These are phyloP conservation scores for Aphanocladium album DNA, from an alignment of 2,329 filamentous ascomycete species.

Conservation along the genomic window DNA sequence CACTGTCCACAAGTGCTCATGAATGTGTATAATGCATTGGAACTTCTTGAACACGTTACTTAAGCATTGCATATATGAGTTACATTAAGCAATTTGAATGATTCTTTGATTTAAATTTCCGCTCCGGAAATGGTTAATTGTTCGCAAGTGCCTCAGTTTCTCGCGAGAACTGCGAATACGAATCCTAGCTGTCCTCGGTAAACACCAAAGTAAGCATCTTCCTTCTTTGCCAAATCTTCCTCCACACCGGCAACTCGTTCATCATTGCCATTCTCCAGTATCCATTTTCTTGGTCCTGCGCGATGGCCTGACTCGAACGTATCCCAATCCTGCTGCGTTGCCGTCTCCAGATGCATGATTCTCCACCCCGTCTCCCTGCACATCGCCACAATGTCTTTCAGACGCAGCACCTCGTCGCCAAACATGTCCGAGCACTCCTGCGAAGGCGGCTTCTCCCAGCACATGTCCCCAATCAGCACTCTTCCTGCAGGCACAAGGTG, in stretches of 20 bases:
- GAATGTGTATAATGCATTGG: not conserved
- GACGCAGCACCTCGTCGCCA: slow-evolving; percentile 6
- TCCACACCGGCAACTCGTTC: not conserved
- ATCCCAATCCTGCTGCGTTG: slow-evolving; percentile 16
- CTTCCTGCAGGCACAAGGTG: slow-evolving; percentile 11
- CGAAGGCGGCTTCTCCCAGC: slow-evolving; percentile 14
- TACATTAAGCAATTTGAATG: too few relatives aligned
- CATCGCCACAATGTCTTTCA: slow-evolving; percentile 5
- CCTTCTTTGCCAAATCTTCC: slow-evolving; percentile 5
- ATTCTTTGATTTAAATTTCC: too few relatives aligned
- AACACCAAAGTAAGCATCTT: slow-evolving; percentile 5
- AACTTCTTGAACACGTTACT: too few relatives aligned
- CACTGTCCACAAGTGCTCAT: slow-evolving; percentile 19
- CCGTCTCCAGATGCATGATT: slow-evolving; percentile 14
- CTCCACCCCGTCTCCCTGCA: slow-evolving; percentile 15
- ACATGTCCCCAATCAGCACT: slow-evolving; percentile 16
- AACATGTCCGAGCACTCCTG: slow-evolving; percentile 2
- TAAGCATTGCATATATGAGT: too few relatives aligned
- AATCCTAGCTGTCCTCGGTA: slow-evolving; percentile 14
- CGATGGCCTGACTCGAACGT: slow-evolving; percentile 16
- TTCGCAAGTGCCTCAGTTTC: not conserved
- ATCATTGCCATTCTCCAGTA: slow-evolving; percentile 5
- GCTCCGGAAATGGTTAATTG: too few relatives aligned
- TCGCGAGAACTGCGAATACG: slow-evolving; percentile 13
- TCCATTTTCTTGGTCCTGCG: slow-evolving; percentile 13